Base-by-base conservation (phyloP, 176 grass and related monocot genomes). In the Echinochloa phyllopogon region DNA sequence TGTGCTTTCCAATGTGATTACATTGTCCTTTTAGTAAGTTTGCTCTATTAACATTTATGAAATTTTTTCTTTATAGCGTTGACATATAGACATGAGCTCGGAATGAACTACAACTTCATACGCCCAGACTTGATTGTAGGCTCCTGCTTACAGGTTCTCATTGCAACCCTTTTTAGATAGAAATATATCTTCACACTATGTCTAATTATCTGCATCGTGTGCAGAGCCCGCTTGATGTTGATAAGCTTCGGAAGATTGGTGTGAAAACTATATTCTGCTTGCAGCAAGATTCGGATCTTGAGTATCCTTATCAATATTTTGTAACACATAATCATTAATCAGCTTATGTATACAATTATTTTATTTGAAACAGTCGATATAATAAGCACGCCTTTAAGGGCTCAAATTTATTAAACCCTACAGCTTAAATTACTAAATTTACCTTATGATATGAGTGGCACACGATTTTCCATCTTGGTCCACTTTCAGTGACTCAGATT, bases 61-160 rank as follows among this genome's bases (percentile, higher is more conserved):
- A 15, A 73, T 41, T 6, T 37, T 63, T 62, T 5, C 20, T 71
- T 63, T 17, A 6, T 81, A 99, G 96, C 48, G 58, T 84, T 99
- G 88, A 99, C 96, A 52, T 99, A 99, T 72, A 95, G 86, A 64
- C 96, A 99, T 82, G 96, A 99, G 74, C 89, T 99, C 33, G 96
- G 96, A 65, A 96, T 99, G 94, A 99, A 99, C 75, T 99, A 96
- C 84, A 94, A 91, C 85, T 94, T 99, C 65, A 96, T 99, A 84
- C 82, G 86, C 56, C 96, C 91, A 14, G 89, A 95, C 69, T 84
- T 99, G 87, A 96, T 99, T 62, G 96, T 99, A 52, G 96, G 96
- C 66, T 99, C 96, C 71, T 99, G 96, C 81, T 90, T 96, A 75
- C 96, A 99, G 96, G 96, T 99, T 79, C 69, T 86, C 57, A 75